Percentiles rank a stretch among this genome's conserved stretches.
These are phyloP conservation scores for Smallanthus sonchifolius DNA, from an alignment of 129 eudicot species.

Conservation along the genomic window DNA sequence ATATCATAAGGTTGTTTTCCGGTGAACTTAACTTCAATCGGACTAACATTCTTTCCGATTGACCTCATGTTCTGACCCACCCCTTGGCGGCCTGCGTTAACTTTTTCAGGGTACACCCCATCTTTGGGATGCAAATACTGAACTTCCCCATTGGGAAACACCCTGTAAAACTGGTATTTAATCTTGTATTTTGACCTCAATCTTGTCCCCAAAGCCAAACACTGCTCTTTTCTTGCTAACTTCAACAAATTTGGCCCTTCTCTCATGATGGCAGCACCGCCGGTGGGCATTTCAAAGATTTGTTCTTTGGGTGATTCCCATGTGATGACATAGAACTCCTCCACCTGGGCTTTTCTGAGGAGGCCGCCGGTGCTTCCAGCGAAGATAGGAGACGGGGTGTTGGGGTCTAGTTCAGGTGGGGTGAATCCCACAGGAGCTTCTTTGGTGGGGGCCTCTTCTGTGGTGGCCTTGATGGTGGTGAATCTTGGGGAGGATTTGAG, in stretches of 20 bases:
- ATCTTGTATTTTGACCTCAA: slow-evolving; percentile 89
- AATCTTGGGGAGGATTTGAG: slow-evolving; percentile 23
- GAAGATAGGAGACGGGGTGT: slow-evolving; percentile 89
- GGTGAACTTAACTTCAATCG: slow-evolving; percentile 90
- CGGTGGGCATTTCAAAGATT: slow-evolving; percentile 95
- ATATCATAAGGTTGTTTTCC: slow-evolving; percentile 81
- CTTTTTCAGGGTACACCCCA: slow-evolving; percentile 95
- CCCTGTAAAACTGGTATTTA: slow-evolving; percentile 82
- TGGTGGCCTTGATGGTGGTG: slow-evolving; percentile 38
- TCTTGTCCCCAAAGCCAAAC: slow-evolving; percentile 85
- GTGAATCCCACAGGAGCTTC: slow-evolving; percentile 77
- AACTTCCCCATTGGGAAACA: slow-evolving; percentile 87
- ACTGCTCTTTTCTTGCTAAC: slow-evolving; percentile 86
- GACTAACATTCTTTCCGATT: slow-evolving; percentile 80
- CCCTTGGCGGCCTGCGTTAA: slow-evolving; percentile 74
- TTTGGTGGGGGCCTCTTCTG: slow-evolving; percentile 25
- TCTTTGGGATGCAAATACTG: slow-evolving; percentile 95
- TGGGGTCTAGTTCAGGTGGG: slow-evolving; percentile 90
- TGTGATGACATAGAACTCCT: slow-evolving; percentile 86
- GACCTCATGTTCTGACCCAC: slow-evolving; percentile 79
- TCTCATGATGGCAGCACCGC: slow-evolving; percentile 93
- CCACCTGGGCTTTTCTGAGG: slow-evolving; percentile 81
- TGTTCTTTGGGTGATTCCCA: slow-evolving; percentile 96
- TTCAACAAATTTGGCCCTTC: slow-evolving; percentile 87
- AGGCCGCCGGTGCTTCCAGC: slow-evolving; percentile 97